Evolutionary conservation across 306 rosid genomes (phyloP).

Genomic region (Prinsepia uniflora): DNA sequence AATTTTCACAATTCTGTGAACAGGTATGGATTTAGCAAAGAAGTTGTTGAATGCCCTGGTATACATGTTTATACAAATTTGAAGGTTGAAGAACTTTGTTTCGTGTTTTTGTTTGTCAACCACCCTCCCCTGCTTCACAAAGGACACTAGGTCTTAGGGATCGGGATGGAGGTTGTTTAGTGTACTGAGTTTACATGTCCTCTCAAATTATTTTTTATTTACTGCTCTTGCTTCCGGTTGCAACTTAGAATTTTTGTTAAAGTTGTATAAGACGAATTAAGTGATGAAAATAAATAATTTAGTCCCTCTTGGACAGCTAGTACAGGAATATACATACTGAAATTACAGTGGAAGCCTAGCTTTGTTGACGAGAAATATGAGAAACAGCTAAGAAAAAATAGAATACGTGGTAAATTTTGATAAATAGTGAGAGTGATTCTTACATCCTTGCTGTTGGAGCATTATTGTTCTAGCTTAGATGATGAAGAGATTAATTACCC

Average conservation of each 20-base stretch:
- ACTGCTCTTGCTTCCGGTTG: neutral
- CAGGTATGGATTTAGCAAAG: slow-evolving; percentile 94
- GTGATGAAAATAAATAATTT: neutral
- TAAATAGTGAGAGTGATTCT: neutral
- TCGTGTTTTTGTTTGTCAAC: neutral
- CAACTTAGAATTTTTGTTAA: neutral
- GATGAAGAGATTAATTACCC: too few relatives aligned
- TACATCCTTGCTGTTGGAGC: neutral
- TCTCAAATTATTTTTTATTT: neutral
- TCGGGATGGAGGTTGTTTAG: too few relatives aligned
- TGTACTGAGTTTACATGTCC: too few relatives aligned
- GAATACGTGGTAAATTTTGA: neutral
- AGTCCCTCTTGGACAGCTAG: neutral
- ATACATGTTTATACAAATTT: slow-evolving; percentile 21
- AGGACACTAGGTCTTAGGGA: too few relatives aligned
- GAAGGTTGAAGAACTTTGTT: neutral
- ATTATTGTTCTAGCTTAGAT: neutral
- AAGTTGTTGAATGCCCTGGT: slow-evolving; percentile 91
- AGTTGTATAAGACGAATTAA: neutral
- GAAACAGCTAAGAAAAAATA: neutral
- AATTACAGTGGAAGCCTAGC: neutral
- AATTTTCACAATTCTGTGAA: slow-evolving; percentile 12
- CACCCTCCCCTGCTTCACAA: too few relatives aligned
- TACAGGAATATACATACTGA: neutral
- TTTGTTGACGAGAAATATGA: neutral